phyloP scores from a whole-genome alignment of 2,329 filamentous ascomycete species.

The Oidium heveae region DNA sequence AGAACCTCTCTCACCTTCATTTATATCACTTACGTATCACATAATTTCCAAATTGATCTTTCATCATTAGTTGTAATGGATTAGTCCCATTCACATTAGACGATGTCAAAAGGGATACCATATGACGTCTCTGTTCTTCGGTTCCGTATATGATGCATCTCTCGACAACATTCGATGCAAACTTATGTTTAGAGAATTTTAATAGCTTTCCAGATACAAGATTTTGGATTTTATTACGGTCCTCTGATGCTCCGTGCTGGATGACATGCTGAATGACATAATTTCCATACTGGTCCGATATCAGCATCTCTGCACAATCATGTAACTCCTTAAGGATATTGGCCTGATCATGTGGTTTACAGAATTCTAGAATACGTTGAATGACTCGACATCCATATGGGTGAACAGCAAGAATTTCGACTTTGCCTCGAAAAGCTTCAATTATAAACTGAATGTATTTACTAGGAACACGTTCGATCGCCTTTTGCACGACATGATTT shows the following conservation, averaged over 20 bases:
- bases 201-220: slow-evolving; percentile 50
- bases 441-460: slow-evolving; percentile 70
- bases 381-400: slow-evolving; percentile 80
- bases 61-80: slow-evolving; percentile 54
- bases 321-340: slow-evolving; percentile 61
- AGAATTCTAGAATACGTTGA: slow-evolving; percentile 72
- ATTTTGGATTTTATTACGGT: slow-evolving; percentile 46
- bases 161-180: slow-evolving; percentile 91
- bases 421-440: slow-evolving; percentile 49
- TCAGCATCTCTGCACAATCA: slow-evolving; percentile 40
- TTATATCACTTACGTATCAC: slow-evolving; percentile 54
- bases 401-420: slow-evolving; percentile 50
- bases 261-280: slow-evolving; percentile 93
- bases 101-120: slow-evolving; percentile 37
- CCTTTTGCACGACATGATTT: slow-evolving; percentile 91
- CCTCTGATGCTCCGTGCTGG: slow-evolving; percentile 44
- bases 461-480: slow-evolving; percentile 56
- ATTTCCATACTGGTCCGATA: slow-evolving; percentile 79
- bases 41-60: slow-evolving; percentile 85
- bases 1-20: background rate
- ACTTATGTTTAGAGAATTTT: slow-evolving; percentile 74
- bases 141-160: slow-evolving; percentile 59
- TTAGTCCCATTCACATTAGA: slow-evolving; percentile 37
- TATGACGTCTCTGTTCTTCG: slow-evolving; percentile 39
- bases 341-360: slow-evolving; percentile 42